Base-by-base conservation (phyloP, 192 early-diverging fungal species). In the Backusella australiensis region DNA sequence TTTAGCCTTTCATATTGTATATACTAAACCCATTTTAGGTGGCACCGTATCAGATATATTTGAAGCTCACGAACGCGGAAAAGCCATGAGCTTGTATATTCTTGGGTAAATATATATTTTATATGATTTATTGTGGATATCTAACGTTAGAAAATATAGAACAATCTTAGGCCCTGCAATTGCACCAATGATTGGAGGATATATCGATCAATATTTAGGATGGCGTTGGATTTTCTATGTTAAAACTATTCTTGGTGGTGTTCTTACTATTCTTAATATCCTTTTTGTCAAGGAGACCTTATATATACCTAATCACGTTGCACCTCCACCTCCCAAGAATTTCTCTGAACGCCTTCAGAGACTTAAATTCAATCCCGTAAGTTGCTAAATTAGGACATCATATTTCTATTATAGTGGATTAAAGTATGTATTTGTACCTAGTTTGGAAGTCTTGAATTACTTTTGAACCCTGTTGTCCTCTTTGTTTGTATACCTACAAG, bases 271-370 rank as follows among this genome's bases (percentile, higher is more conserved):
- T 17, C 34, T 85, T 14, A 82, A 82, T 7, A 72, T 85, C 9
- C 83, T 89, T 74, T 83, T 87, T 26, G 63, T 90, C 59, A 88
- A 89, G 3, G 91, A 92, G 73, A 91, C 91, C 0, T 80, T 80
- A n/a, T 75, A 80, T 23, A 38, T n/a, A 14, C 77, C 77, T n/a
- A 71, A 71, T 44, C 11, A 41, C 3, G 1, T n/a, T 1, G 26
- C 17, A 34, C 42, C 1, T 14, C 34, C 74, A 34, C 73, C 26
- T 72, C 59, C 67, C 26, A 56, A 38, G 17, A 69, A 21, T 41
- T 69, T 23, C 14, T 32, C 14, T 63, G 65, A 46, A 67, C 68
- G 68, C 34, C 75, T 69, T 41, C 15, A 21, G 69, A 82, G 59
- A 59, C 74, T 72, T n/a, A 82, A 26, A 56, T 73, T 72, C 72